Base-by-base conservation (phyloP, 805 yeast species). In the Dipodascus albidus region DNA sequence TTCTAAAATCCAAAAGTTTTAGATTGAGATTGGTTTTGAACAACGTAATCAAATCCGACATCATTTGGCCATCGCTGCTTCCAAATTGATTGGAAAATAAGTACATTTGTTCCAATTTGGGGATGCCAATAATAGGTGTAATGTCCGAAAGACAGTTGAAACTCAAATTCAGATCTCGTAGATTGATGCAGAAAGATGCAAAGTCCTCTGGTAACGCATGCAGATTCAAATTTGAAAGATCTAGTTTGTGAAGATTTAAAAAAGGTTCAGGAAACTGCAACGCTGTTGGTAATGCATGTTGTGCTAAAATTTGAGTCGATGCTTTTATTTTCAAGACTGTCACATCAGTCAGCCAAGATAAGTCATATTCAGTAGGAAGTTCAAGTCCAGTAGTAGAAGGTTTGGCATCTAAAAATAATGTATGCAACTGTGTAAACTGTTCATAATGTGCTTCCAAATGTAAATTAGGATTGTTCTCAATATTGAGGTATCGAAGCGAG, bases 281-380 rank as follows among this genome's bases (percentile, higher is more conserved):
- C 11, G 49, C 48, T 15, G 49, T 54, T 3, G 44, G 23, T 21
- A 61, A 54, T 19, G 50, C 33, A 27, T 58, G 61, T 1, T 78
- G 79, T 0, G 80, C 72, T 27, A 76, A 52, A 54, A 72, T 72
- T 33, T 38, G 20, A n/a, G 17, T 14, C 20, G 44, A 17, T 38
- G 44, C 20, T 14, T 38, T 38, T 14, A 38, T 14, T 38, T 38
- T 38, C 4, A 77, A 57, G 47, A 59, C 61, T 14, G 63, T 57
- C 2, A 74, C 59, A 51, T 72, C 73, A 17, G 57, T 53, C 48
- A 65, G 23, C 24, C 52, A 42, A 2, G 53, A 24, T 54, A 59
- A 52, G 23, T 48, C 49, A 22, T 47, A 9, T 14, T 22, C 31
- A 8, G 24, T 21, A 6, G 49, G 31, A 23, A 23, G 31, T 23